These are phyloP conservation scores for Rhizophagus clarus DNA, from an alignment of 192 early-diverging fungal genomes.

Conservation along the genomic window DNA sequence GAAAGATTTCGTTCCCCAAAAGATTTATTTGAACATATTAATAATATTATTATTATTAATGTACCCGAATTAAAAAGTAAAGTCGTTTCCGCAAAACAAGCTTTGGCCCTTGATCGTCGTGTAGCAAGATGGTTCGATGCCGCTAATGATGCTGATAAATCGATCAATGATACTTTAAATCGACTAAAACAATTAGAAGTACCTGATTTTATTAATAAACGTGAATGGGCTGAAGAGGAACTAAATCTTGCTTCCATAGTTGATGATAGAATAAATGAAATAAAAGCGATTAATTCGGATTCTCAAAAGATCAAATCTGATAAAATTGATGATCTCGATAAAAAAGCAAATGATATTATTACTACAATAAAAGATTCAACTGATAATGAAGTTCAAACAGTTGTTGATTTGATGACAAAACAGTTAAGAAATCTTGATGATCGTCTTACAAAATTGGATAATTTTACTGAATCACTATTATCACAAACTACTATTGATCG, in stretches of 20 bases:
- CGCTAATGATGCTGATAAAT: slow-evolving; percentile 29
- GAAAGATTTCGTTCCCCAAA: slow-evolving; percentile 2
- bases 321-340: slow-evolving; percentile 18
- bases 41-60: not conserved
- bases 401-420: slow-evolving; percentile 25
- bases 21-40: slow-evolving; percentile 7
- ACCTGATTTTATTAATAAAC: slow-evolving; percentile 30
- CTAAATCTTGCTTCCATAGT: slow-evolving; percentile 12
- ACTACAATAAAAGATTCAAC: slow-evolving; percentile 16
- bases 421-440: slow-evolving; percentile 21
- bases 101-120: slow-evolving; percentile 19
- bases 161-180: slow-evolving; percentile 2
- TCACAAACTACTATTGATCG: slow-evolving; percentile 26
- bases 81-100: slow-evolving; percentile 6
- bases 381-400: slow-evolving; percentile 27
- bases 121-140: slow-evolving; percentile 31
- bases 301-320: slow-evolving; percentile 1
- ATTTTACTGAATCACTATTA: slow-evolving; percentile 25
- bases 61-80: slow-evolving; percentile 10
- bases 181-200: slow-evolving; percentile 27
- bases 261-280: slow-evolving; percentile 2
- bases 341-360: slow-evolving; percentile 22
- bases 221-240: slow-evolving; percentile 25
- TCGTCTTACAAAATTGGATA: slow-evolving; percentile 15
- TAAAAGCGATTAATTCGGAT: not conserved